Percentiles rank a stretch among this genome's conserved stretches.
Conservation (phyloP, 2,329 filamentous ascomycete genomes). For the Fusarium haematococcum region DNA sequence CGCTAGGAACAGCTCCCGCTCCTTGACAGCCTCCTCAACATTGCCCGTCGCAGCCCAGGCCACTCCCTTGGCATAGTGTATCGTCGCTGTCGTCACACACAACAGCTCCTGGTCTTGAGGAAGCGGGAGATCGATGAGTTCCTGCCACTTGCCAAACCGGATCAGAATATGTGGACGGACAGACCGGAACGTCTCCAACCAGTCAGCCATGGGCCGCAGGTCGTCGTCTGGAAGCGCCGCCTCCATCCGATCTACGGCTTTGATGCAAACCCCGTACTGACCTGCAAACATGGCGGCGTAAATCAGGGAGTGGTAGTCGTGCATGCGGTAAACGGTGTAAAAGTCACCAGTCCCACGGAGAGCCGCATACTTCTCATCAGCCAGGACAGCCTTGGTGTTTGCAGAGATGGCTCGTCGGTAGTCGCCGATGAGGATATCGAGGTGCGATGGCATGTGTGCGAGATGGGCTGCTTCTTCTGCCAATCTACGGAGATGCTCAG, state of each 20-base stretch:
- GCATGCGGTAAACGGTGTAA: constrained; percentile 78
- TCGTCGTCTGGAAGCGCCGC: constrained; percentile 67
- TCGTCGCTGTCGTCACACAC: constrained; percentile 74
- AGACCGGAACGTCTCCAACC: constrained; percentile 75
- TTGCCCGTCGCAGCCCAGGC: constrained; percentile 70
- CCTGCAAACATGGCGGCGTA: constrained; percentile 83
- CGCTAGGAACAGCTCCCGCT: constrained; percentile 62
- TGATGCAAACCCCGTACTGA: constrained; percentile 68
- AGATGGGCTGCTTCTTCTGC: constrained; percentile 76
- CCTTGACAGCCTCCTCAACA: constrained; percentile 62
- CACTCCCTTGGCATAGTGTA: constrained; percentile 75
- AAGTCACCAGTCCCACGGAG: constrained; percentile 72
- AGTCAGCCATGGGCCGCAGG: constrained; percentile 76
- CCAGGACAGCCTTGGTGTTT: constrained; percentile 72
- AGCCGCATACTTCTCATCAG: constrained; percentile 73
- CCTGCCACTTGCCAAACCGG: constrained; percentile 77
- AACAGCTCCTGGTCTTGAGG: constrained; percentile 70
- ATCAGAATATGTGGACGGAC: constrained; percentile 76
- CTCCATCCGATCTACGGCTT: constrained; percentile 69
- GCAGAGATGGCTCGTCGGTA: constrained; percentile 70
- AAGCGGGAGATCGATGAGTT: constrained; percentile 67
- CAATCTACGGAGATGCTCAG: constrained; percentile 71
- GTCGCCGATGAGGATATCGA: constrained; percentile 78
- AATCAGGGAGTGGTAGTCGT: constrained; percentile 78
- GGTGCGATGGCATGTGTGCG: constrained; percentile 79